phyloP scores from a whole-genome alignment of 2,329 filamentous ascomycete species.

The Blastomyces silverae region DNA sequence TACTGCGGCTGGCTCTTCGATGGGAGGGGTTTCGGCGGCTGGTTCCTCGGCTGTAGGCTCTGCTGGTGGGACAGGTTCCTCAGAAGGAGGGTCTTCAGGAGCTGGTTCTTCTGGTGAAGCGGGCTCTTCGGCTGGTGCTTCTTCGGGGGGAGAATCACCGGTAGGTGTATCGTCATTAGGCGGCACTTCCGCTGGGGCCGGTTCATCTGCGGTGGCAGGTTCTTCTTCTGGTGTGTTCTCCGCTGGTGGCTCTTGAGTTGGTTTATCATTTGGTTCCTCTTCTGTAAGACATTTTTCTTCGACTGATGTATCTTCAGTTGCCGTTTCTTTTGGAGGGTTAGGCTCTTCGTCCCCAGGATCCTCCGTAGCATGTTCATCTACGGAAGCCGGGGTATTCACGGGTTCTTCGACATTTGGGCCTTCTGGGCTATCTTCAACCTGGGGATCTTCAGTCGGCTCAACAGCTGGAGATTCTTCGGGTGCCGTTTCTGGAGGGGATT shows the following conservation, averaged over 20 bases:
- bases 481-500: slow-evolving; percentile 5
- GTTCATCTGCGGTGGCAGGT: slow-evolving; percentile 1
- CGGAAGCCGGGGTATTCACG: slow-evolving; percentile 6
- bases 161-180: slow-evolving; percentile 12
- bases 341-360: slow-evolving; percentile 7
- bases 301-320: slow-evolving; percentile 9
- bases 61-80: slow-evolving; percentile 13
- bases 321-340: slow-evolving; percentile 2
- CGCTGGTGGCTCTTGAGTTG: slow-evolving; percentile 5
- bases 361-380: slow-evolving; percentile 7
- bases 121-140: slow-evolving; percentile 10
- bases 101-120: slow-evolving; percentile 13
- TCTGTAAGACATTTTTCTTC: slow-evolving; percentile 4
- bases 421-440: slow-evolving; percentile 12
- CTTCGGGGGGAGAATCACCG: slow-evolving; percentile 17
- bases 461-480: slow-evolving; percentile 11
- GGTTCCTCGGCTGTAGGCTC: slow-evolving; percentile 18
- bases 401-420: not conserved
- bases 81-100: slow-evolving; percentile 12
- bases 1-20: slow-evolving; percentile 7
- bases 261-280: slow-evolving; percentile 10
- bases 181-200: not conserved
- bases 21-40: not conserved
- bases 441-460: not conserved
- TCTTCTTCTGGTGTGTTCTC: slow-evolving; percentile 14